Evolutionary conservation across 768 basidiomycete genomes (phyloP), one percentile per base, ranked within the genome.

Genomic region (Podaxis pistillaris): DNA sequence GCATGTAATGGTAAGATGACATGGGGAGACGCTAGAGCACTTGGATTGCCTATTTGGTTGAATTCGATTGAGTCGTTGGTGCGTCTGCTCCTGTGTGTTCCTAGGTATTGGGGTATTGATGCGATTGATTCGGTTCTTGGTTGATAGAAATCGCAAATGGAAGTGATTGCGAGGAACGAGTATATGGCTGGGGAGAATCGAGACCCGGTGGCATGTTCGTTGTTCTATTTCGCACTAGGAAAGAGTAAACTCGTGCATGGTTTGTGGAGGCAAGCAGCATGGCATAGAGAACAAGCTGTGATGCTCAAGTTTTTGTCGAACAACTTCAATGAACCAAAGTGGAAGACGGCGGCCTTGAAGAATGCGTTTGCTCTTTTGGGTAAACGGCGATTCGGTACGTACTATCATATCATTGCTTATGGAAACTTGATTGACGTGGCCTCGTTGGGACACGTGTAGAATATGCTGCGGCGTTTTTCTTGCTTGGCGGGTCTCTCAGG

Each of bases 381-480:
- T 69, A 98, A 96, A 77, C 92, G 89, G 63, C 85, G 97, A 30
- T 98, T 92, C 70, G 94, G 96, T 96, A 54, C 47, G 89, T 76
- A 4, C 41, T 19, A 2, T 6, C 24, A 3, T 53, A 28, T 46
- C 22, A 17, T 22, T 37, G 49, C 33, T 24, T 17, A n/a, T 33
- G 33, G 49, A 6, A 52, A n/a, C 56, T 37, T 58, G 24, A 46
- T 47, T 66, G 57, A 17, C 44, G 33, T 17, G 60, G 7, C 1
- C 1, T 41, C 7, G 40, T 41, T 41, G 40, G 12, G 17, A 19
- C 15, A 11, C 15, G 2, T 19, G 12, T 70, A 98, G 97, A 94
- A 71, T 98, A 98, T 70, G 96, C 97, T n/a, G 95, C 95, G 0
- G 96, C 95, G 1, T 99, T 99, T 77, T 99, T 99, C 79, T 80